Conservation (phyloP, 768 basidiomycete genomes). For the Coprinopsis sp. region DNA sequence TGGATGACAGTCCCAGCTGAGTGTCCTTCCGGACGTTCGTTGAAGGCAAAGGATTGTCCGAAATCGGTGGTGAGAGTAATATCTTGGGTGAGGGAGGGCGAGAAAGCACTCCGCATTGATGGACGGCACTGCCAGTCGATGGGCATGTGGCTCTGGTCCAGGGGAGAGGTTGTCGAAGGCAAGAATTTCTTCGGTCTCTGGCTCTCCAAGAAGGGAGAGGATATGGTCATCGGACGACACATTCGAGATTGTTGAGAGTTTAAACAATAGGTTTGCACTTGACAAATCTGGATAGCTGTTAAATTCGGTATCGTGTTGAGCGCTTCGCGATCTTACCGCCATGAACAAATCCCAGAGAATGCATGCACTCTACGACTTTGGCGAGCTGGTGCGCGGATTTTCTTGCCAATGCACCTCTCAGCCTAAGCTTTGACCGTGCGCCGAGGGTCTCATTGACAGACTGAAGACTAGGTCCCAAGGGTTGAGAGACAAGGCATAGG, state of each 20-base stretch:
- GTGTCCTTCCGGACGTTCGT: slow-evolving; percentile 23
- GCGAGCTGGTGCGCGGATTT: slow-evolving; percentile 30
- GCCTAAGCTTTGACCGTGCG: slow-evolving; percentile 23
- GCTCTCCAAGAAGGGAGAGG: slow-evolving; percentile 26
- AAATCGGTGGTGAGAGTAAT: slow-evolving; percentile 30
- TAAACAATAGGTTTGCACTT: slow-evolving; percentile 35
- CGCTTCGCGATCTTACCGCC: slow-evolving; percentile 24
- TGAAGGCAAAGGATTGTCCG: slow-evolving; percentile 29
- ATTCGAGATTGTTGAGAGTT: slow-evolving; percentile 17
- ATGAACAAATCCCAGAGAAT: slow-evolving; percentile 29
- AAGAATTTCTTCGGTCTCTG: slow-evolving; percentile 25
- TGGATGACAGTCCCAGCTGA: slow-evolving; percentile 25
- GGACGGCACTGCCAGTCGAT: slow-evolving; percentile 22
- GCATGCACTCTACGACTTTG: slow-evolving; percentile 24
- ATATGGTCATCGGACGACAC: slow-evolving; percentile 32
- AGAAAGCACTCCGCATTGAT: slow-evolving; percentile 18
- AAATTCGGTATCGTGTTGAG: neutral
- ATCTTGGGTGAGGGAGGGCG: slow-evolving; percentile 28
- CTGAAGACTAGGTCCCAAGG: slow-evolving; percentile 38
- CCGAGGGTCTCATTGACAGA: slow-evolving; percentile 29
- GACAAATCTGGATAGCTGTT: slow-evolving; percentile 28
- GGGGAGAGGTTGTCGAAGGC: slow-evolving; percentile 19
- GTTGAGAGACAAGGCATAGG: slow-evolving; percentile 41
- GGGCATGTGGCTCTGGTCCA: slow-evolving; percentile 27
- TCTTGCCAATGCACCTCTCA: slow-evolving; percentile 30